These are phyloP conservation scores for Mortierella sp. DNA, from an alignment of 371 early-diverging fungal species.

Conservation along the genomic window DNA sequence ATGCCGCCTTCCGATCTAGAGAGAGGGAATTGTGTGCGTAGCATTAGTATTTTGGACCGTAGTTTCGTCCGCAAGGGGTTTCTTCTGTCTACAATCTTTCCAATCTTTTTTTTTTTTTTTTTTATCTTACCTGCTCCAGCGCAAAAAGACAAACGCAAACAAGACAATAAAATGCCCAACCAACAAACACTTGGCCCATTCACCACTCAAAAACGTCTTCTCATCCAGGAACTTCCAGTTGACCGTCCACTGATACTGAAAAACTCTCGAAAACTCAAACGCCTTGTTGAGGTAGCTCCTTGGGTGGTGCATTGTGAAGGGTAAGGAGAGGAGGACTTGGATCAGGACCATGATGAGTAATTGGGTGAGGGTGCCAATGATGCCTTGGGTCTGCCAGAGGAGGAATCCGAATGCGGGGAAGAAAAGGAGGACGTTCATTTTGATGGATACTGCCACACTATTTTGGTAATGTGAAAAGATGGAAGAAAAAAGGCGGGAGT, in stretches of 20 bases:
- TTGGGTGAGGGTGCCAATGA: constrained; percentile 65
- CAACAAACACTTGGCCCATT: constrained; percentile 75
- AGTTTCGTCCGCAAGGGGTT: not conserved
- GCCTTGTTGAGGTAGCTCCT: constrained; percentile 80
- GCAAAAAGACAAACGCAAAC: constrained; percentile 67
- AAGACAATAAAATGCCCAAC: constrained; percentile 72
- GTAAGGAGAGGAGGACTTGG: constrained; percentile 78
- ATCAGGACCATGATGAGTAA: constrained; percentile 63
- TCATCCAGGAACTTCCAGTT: constrained; percentile 92
- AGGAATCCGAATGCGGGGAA: constrained; percentile 89
- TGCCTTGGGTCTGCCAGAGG: constrained; percentile 72
- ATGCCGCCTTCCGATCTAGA: constrained; percentile 67
- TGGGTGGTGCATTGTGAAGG: constrained; percentile 77
- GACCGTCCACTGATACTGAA: constrained; percentile 93
- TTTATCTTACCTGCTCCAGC: constrained; percentile 65
- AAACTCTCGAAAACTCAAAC: constrained; percentile 90
- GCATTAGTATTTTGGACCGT: no score
- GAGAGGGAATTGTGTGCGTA: no score
- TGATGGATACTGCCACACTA: constrained; percentile 88
- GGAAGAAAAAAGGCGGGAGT: not conserved
- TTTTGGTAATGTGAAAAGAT: constrained; percentile 11
- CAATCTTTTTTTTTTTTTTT: not conserved
- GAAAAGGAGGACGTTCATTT: constrained; percentile 94
- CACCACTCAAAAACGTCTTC: constrained; percentile 72
- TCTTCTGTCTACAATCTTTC: not conserved